Base-by-base conservation (phyloP, 1,284 basidiomycete genomes). In the Ceratobasidium sp. region DNA sequence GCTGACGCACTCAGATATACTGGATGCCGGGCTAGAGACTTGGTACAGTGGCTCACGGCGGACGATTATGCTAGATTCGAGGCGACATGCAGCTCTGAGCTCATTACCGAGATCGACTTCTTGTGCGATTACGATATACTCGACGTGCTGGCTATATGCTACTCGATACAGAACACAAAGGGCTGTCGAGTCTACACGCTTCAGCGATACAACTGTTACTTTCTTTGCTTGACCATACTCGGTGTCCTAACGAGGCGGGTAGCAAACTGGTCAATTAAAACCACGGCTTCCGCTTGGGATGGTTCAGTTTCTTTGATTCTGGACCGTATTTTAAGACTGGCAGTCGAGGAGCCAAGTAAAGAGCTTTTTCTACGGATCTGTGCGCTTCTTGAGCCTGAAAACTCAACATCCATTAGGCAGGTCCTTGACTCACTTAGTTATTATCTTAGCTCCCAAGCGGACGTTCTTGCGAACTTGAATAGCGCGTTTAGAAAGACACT, bases 61-160 rank as follows among this genome's bases (percentile, higher is more conserved):
- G 42, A n/a, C 10, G 64, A 28, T 26, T 49, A 66, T 33, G 17
- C 20, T n/a, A 26, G 42, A 39, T 23, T 15, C 11, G 23, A n/a
- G 13, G 15, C 17, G 17, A 45, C 64, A n/a, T n/a, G n/a, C n/a
- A n/a, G n/a, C 28, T 42, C 37, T 5, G 33, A 39, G 13, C 7
- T 47, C 5, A 49, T 66, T 1, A 20, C 45, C 20, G 39, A 66
- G 42, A 20, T 66, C 11, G 15, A 28, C 20, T 37, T 63, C 6
- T 2, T 5, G 23, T 8, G 23, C 6, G 7, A 8, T 28, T 66
- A 49, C 23, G 42, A 66, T 23, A 39, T 66, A 3, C 23, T 66
- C 1, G 64, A 66, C 20, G 64, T 66, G 15, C 64, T 66, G 23
- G 64, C 64, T 3, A 47, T 66, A 28, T 66, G 64, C 42, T 49